Evolutionary conservation across 2,329 filamentous ascomycete genomes (phyloP), one percentile per base, ranked within the genome.

Genomic region (Lasiodiplodia sp.): DNA sequence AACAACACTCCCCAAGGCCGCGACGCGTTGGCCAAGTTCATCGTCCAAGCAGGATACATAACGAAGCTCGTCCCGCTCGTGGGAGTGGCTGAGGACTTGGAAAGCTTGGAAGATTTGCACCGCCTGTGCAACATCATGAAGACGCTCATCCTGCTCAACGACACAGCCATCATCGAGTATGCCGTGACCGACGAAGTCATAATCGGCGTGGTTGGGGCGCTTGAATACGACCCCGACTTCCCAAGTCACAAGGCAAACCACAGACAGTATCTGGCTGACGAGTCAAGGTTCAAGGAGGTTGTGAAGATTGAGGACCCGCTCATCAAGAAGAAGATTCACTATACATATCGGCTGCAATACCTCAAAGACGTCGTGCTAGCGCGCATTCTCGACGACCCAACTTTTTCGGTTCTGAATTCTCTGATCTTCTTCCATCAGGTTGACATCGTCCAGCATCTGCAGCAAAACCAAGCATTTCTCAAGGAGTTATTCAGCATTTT

Each of bases 381-480:
- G 37, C 89, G 96, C 71, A 98, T 99, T 71, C 86, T 99, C 70
- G 96, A 99, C 80, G 96, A 99, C 78, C 95, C 95, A 62, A 99
- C 96, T 23, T 99, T 98, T 79, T 97, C 93, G 28, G 94, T 98
- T 31, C 89, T 99, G 72, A 99, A 98, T 81, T 97, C 94, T 63
- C 87, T 98, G 74, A 99, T 99, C 73, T 99, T 97, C 83, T 99
- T 97, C 86, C 96, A 98, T 82, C 96, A 99, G 82, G 94, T 98
- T 74, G 96, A 98, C 76, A 97, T 99, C 76, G 91, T 99, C 62
- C 92, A 95, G 76, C 93, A 98, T 80, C 86, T 99, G n/a, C 94
- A 97, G 79, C 86, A 86, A 31, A 97, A 97, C 74, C 84, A 84
- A 0, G 81, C 82, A 1, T 97, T 97, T 75, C 83, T 98, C 34